Conservation (phyloP, 164 flowering plant species). For the Tinospora cordifolia region DNA sequence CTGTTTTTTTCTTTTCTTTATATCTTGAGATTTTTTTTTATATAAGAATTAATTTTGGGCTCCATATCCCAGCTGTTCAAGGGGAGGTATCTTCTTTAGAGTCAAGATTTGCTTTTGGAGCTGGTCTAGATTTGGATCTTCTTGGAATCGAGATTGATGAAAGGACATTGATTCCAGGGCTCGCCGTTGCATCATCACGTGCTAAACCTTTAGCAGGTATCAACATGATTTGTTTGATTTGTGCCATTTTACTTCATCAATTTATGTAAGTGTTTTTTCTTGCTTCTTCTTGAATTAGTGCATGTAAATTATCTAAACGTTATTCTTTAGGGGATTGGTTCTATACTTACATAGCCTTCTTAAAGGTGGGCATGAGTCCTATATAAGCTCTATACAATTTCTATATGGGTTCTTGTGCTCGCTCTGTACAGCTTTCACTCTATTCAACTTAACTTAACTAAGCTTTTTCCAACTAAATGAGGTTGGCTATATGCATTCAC, state of each 20-base stretch:
- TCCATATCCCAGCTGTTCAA: constrained; percentile 49
- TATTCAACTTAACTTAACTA: too few relatives aligned
- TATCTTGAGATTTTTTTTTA: background rate
- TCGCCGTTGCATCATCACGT: constrained; percentile 88
- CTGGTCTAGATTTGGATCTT: constrained; percentile 75
- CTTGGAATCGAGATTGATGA: constrained; percentile 81
- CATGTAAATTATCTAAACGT: background rate
- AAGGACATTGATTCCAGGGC: constrained; percentile 79
- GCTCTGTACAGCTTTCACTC: background rate
- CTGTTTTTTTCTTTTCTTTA: background rate
- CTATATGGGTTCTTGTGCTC: background rate
- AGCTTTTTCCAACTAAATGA: too few relatives aligned
- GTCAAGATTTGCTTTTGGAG: constrained; percentile 54
- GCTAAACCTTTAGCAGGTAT: constrained; percentile 88
- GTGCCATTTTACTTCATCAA: background rate
- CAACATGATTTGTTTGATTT: background rate
- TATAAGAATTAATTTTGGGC: constrained; percentile 4
- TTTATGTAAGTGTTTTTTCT: background rate
- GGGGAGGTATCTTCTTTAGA: constrained; percentile 63
- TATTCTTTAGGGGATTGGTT: background rate
- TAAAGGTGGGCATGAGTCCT: background rate
- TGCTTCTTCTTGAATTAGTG: background rate
- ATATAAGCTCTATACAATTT: too few relatives aligned
- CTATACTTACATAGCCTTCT: background rate
- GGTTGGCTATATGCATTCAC: too few relatives aligned